A percentile compares a stretch with the other conserved stretches of the same genome.
These are phyloP conservation scores for Candida xyloterini DNA, from an alignment of 805 yeast genomes.

Conservation along the genomic window DNA sequence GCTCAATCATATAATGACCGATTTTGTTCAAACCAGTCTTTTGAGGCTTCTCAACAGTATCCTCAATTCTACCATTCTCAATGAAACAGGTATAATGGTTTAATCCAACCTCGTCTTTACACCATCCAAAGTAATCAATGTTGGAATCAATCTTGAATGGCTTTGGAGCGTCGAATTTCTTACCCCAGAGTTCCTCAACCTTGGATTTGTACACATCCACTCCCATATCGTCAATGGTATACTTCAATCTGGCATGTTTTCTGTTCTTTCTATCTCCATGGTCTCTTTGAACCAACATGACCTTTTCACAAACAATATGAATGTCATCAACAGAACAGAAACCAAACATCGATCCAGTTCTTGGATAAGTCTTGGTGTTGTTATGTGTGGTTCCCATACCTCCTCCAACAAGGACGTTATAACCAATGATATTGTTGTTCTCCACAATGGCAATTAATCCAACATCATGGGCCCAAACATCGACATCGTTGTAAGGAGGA, in stretches of 20 bases:
- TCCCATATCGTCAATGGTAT: conserved; percentile 93
- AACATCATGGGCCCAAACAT: conserved; percentile 92
- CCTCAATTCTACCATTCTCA: conserved; percentile 95
- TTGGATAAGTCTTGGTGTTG: conserved; percentile 93
- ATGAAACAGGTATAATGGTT: conserved; percentile 93
- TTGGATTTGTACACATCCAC: conserved; percentile 73
- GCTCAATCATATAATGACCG: conserved; percentile 62
- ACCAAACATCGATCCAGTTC: conserved; percentile 88
- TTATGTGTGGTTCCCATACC: conserved; percentile 99
- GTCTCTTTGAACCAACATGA: conserved; percentile 93
- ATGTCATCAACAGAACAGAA: conserved; percentile 66
- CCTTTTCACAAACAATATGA: conserved; percentile 78
- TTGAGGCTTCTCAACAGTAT: conserved; percentile 85
- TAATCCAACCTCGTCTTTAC: conserved; percentile 74
- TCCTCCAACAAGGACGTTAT: conserved; percentile 91
- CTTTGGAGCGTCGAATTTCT: conserved; percentile 64
- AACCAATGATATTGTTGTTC: conserved; percentile 68
- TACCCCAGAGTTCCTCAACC: conserved; percentile 83
- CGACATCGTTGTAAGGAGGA: conserved; percentile 96
- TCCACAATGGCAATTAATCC: conserved; percentile 87
- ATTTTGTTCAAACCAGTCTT: conserved; percentile 80
- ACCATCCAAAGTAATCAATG: conserved; percentile 93
- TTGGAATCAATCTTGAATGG: conserved; percentile 80
- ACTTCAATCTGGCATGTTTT: conserved; percentile 96
- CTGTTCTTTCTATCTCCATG: conserved; percentile 93